Base-by-base conservation (phyloP, 1,139 yeast species). In the Suhomyces atakaporum region DNA sequence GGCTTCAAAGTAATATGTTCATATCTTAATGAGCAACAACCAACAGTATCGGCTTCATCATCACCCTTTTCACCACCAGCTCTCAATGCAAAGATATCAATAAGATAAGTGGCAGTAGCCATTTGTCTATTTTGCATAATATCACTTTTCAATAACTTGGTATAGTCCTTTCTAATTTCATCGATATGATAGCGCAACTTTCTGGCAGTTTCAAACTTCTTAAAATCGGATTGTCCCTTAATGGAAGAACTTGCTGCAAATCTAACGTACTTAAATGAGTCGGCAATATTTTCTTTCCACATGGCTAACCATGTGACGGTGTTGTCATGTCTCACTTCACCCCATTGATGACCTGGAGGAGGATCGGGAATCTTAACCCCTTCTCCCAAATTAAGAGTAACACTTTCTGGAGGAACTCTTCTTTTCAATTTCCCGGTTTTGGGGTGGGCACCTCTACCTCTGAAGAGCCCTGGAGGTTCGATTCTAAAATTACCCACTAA, bases 11-110 rank as follows among this genome's bases (percentile, higher is more conserved):
- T 84, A 30, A 90, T 77, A 60, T 90, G 97, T 57, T 90, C 97
- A 53, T 69, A 90, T 51, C 97, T 69, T 47, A 90, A 73, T 1
- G 97, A 90, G 63, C 97, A 90, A 64, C 98, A 90, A 29, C 98
- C 98, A 29, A 90, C 98, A 2, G 98, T 90, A 59, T 92, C 98
- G 2, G 97, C 97, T 58, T 90, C 97, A 53, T 92, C 97, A 7
- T 90, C 97, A 12, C 94, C 87, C 60, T 90, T 90, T 63, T 92
- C 97, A 51, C 97, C 97, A 58, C 97, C 97, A 0, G 97, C 97
- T 84, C 97, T 86, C 45, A 92, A 74, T 0, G 97, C 97, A 56
- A 89, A 83, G n/a, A 83, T 79, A 66, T 92, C 98, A 56, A 92
- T 90, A 35, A 92, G 73, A 59, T 90, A 92, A 35, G 92, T 87